These are phyloP conservation scores for Flaveria ramosissima DNA, from an alignment of 129 eudicot species.

Conservation along the genomic window DNA sequence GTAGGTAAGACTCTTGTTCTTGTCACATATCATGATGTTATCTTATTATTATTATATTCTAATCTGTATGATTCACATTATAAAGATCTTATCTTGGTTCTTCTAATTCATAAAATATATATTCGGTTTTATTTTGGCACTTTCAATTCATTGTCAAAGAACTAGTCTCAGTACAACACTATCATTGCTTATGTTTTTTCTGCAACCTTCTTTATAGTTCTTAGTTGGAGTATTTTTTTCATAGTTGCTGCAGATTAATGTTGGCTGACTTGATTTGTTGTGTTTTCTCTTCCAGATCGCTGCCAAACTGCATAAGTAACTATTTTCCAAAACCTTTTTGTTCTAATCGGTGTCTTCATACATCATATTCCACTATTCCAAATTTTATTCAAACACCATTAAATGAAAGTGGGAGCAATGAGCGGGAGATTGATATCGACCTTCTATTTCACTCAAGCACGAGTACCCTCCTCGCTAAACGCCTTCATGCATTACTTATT, in stretches of 20 bases:
- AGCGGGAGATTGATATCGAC: slow-evolving; percentile 52
- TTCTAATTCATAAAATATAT: neutral
- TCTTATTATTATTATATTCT: neutral
- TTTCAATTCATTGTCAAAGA: neutral
- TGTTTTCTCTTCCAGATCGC: slow-evolving; percentile 42
- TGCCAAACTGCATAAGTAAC: slow-evolving; percentile 42
- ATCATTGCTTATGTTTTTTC: neutral
- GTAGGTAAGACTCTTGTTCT: slow-evolving; percentile 32
- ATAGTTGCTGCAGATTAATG: neutral
- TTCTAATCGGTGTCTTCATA: slow-evolving; percentile 9
- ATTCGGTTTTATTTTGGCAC: neutral
- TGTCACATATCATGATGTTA: neutral
- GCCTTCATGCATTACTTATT: slow-evolving; percentile 60
- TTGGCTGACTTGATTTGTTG: slow-evolving; percentile 9
- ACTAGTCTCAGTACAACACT: neutral
- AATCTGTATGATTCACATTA: too few relatives aligned
- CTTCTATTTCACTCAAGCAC: slow-evolving; percentile 51
- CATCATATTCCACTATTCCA: slow-evolving; percentile 33
- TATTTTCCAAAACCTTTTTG: slow-evolving; percentile 6
- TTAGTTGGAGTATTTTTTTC: neutral
- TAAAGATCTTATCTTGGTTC: too few relatives aligned
- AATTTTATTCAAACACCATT: slow-evolving; percentile 28
- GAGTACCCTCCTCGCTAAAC: slow-evolving; percentile 38
- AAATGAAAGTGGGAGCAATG: slow-evolving; percentile 32
- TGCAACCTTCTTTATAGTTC: neutral